Conservation (phyloP, 164 flowering plant species). For the Tinospora cordifolia region DNA sequence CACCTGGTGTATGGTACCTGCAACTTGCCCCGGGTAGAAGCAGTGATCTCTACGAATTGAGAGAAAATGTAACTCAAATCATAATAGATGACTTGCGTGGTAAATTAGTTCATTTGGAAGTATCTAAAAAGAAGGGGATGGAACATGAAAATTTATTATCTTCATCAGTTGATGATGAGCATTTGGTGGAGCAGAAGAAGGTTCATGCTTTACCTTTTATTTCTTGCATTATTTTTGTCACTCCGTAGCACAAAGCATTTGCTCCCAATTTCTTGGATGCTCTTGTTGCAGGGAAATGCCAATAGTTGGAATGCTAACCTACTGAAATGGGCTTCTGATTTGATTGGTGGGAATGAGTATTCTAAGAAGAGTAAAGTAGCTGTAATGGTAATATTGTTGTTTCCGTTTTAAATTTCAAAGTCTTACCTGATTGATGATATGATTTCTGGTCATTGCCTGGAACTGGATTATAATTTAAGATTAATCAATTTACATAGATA, state of each 20-base stretch:
- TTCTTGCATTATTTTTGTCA: background rate
- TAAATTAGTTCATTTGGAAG: conserved; percentile 83
- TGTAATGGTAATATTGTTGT: conserved; percentile 35
- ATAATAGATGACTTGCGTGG: conserved; percentile 81
- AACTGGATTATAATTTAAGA: background rate
- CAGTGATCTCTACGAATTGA: conserved; percentile 68
- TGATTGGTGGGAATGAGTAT: conserved; percentile 61
- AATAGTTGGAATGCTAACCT: conserved; percentile 77
- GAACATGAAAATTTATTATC: conserved; percentile 75
- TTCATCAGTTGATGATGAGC: conserved; percentile 39
- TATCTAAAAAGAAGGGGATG: conserved; percentile 75
- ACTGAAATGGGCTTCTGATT: conserved; percentile 88
- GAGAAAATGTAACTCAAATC: conserved; percentile 58
- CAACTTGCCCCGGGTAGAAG: conserved; percentile 98
- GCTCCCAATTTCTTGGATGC: conserved; percentile 3
- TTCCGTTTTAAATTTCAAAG: conserved; percentile 1
- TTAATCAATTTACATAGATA: too few relatives aligned
- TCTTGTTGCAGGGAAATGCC: conserved; percentile 39
- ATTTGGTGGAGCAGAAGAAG: conserved; percentile 26
- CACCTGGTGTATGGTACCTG: conserved; percentile 95
- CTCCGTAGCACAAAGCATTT: background rate
- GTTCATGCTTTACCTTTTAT: conserved; percentile 21
- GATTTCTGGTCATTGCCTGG: too few relatives aligned
- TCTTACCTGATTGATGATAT: background rate
- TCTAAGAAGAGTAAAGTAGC: conserved; percentile 34